phyloP scores from a whole-genome alignment of 306 rosid genomes.

The Dryas drummondii region DNA sequence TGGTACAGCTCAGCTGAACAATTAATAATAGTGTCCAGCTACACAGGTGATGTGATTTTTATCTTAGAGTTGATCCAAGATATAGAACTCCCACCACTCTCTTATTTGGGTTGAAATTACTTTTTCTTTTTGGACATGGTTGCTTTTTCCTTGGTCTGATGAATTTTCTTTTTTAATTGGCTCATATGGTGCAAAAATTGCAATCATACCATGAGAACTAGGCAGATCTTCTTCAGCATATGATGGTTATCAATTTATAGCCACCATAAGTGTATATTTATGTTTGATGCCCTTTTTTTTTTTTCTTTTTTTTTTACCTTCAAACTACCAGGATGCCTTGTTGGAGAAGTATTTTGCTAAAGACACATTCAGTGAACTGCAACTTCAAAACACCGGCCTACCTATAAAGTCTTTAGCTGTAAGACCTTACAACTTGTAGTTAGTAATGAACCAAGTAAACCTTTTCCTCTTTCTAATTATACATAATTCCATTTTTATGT shows the following conservation, averaged over 20 bases:
- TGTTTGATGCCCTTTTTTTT: background rate
- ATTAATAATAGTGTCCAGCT: background rate
- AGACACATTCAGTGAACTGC: slow-evolving; percentile 57
- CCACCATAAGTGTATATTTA: background rate
- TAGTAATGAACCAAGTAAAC: background rate
- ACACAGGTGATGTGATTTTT: background rate
- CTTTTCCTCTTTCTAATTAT: background rate
- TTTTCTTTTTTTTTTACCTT: background rate
- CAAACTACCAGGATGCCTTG: slow-evolving; percentile 59
- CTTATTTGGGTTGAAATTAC: background rate
- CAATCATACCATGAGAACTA: background rate
- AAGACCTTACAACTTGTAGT: slow-evolving; percentile 14
- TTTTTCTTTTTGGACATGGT: background rate
- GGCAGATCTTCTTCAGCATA: background rate
- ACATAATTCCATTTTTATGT: slow-evolving; percentile 18
- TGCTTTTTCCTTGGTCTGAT: background rate
- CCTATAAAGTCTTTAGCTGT: slow-evolving; percentile 65
- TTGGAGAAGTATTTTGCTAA: slow-evolving; percentile 58
- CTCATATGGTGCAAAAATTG: background rate
- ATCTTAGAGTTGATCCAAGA: slow-evolving; percentile 1
- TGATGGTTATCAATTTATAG: too few species aligned
- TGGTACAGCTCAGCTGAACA: background rate
- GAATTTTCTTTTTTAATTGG: background rate
- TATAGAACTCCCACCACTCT: background rate
- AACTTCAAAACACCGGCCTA: slow-evolving; percentile 45